Evolutionary conservation across 192 early-diverging fungal species (phyloP), one percentile per base, ranked within the genome.

Genomic region (Coemansia sp.): DNA sequence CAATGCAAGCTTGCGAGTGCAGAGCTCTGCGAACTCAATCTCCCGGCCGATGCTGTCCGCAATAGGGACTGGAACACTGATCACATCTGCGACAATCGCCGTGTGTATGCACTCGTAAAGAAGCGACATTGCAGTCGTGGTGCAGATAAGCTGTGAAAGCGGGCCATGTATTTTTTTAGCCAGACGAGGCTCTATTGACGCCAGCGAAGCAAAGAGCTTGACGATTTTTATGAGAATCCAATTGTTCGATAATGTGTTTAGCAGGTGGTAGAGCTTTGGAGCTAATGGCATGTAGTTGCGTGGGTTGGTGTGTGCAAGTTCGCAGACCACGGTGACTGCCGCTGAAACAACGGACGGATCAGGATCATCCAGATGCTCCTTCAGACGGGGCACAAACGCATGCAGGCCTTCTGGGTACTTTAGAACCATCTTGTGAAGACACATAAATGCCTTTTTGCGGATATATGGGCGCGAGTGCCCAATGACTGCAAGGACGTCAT

Each of bases 181-280:
- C 66, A 99, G 77, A 26, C 98, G 87, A 19, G 98, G 98, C 77
- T 99, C 98, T 4, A 92, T 85, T 11, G 96, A 94, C 26, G 93
- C 91, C 66, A 99, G 84, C 7, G 91, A 87, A 11, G 92, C 92
- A 86, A 99, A 98, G 76, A 99, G 83, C 78, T 99, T 99, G 70
- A 98, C 93, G 45, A 99, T 95, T 73, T 99, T 99, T 80, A 99
- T 99, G n/a, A 96, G 89, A 91, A 98, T 96, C 98, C 98, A 99
- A 73, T 98, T 99, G 81, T 99, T 98, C 15, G 87, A 86, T 5
- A 91, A 91, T n/a, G 89, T 89, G 8, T 90, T 97, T 52, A 99
- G 74, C 53, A 98, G 84, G 6, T 90, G 92, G 75, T 95, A 99
- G 4, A 99, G 85, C 61, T 95, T 92, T 6, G 98, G 98, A 15